Evolutionary conservation across 2,329 filamentous ascomycete species (phyloP).

Genomic region (Penicillium sp.): DNA sequence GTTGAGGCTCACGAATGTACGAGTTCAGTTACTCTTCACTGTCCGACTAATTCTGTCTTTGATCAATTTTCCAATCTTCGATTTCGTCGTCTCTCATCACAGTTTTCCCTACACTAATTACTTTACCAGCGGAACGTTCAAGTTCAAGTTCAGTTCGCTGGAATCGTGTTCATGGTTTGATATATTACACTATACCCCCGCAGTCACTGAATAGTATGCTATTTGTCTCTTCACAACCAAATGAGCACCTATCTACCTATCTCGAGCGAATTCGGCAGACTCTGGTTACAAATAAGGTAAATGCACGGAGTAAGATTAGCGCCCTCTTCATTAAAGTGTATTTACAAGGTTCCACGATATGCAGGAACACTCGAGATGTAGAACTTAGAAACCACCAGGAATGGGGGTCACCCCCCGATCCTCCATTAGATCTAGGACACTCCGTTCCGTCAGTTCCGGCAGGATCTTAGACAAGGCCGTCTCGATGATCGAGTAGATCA

Average conservation of each 20-base stretch:
- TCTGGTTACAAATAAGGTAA: not conserved
- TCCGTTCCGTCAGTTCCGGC: constrained; percentile 78
- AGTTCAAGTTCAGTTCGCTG: no score
- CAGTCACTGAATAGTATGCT: not conserved
- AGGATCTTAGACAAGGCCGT: constrained; percentile 78
- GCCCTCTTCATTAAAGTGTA: constrained; percentile 15
- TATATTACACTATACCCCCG: constrained; percentile 18
- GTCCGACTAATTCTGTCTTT: constrained; percentile 15
- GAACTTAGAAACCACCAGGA: constrained; percentile 18
- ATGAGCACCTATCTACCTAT: not conserved
- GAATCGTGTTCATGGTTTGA: not conserved
- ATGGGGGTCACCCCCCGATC: constrained; percentile 61
- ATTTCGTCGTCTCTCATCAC: not conserved
- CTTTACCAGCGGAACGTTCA: not conserved
- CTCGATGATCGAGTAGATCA: constrained; percentile 83
- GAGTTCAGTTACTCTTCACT: constrained; percentile 10
- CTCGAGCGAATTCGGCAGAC: not conserved
- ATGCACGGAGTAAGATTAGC: constrained; percentile 10
- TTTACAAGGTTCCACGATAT: not conserved
- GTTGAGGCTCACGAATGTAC: constrained; percentile 10
- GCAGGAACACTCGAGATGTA: constrained; percentile 5
- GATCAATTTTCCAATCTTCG: not conserved
- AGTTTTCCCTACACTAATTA: not conserved
- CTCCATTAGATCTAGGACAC: constrained; percentile 72
- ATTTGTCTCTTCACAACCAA: constrained; percentile 5